Percentiles rank a stretch among this genome's conserved stretches.
phyloP scores from a whole-genome alignment of 768 basidiomycete genomes.

The Amanita molliuscula region DNA sequence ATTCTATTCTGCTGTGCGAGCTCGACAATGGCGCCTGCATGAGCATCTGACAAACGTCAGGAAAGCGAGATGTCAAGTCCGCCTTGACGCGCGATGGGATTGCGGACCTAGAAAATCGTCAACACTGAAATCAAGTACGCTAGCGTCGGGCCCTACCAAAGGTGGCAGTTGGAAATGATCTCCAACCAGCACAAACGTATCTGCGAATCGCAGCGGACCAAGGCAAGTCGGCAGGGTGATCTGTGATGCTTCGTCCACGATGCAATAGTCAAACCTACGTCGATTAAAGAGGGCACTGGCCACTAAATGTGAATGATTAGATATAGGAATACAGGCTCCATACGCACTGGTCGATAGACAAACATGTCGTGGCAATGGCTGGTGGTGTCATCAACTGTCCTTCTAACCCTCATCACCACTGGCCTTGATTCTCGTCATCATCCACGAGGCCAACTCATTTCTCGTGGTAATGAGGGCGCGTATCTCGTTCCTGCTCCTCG shows the following conservation, averaged over 20 bases:
- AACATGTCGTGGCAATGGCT: slow-evolving; percentile 92
- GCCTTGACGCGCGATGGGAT: slow-evolving; percentile 64
- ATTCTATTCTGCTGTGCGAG: slow-evolving; percentile 89
- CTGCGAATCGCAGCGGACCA: slow-evolving; percentile 84
- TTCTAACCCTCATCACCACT: slow-evolving; percentile 34
- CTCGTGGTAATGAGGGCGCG: slow-evolving; percentile 70
- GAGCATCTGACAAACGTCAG: slow-evolving; percentile 76
- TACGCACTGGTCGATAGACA: slow-evolving; percentile 88
- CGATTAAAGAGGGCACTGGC: slow-evolving; percentile 74
- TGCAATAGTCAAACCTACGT: slow-evolving; percentile 89
- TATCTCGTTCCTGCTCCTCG: slow-evolving; percentile 72
- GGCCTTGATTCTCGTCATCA: slow-evolving; percentile 39
- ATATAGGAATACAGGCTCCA: neutral
- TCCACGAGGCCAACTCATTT: slow-evolving; percentile 77
- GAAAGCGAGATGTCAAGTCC: slow-evolving; percentile 90
- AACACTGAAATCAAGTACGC: neutral
- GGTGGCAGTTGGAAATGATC: slow-evolving; percentile 98
- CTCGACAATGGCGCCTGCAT: slow-evolving; percentile 79
- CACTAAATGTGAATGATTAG: slow-evolving; percentile 17
- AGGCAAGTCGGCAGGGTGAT: slow-evolving; percentile 94
- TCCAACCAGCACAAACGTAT: slow-evolving; percentile 89
- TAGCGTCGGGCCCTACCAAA: slow-evolving; percentile 42
- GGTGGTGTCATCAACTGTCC: slow-evolving; percentile 77
- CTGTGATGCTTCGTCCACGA: slow-evolving; percentile 97
- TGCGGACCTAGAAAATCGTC: slow-evolving; percentile 53